Percentiles rank a stretch among this genome's conserved stretches.
Evolutionary conservation across 805 yeast genomes (phyloP).

Genomic region (Alloascoidea africana): DNA sequence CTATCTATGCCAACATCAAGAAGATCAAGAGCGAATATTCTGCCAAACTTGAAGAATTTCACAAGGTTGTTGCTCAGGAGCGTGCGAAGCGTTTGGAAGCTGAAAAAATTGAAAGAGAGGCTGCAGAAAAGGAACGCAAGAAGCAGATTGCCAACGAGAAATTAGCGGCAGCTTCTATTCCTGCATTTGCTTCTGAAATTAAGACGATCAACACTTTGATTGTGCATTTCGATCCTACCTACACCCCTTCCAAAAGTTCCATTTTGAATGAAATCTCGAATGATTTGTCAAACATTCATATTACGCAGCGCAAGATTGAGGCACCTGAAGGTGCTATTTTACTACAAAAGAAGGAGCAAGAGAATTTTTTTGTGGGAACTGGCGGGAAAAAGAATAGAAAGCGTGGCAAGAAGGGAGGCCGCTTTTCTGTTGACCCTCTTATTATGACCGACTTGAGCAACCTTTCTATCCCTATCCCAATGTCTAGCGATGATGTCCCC

Average conservation of each 20-base stretch:
- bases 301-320: conserved; percentile 25
- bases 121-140: conserved; percentile 30
- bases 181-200: conserved; percentile 78
- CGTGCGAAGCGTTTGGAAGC: conserved; percentile 53
- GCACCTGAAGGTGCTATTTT: conserved; percentile 51
- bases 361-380: conserved; percentile 39
- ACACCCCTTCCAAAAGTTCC: conserved; percentile 35
- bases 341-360: conserved; percentile 46
- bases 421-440: conserved; percentile 13
- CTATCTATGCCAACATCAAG: conserved; percentile 48
- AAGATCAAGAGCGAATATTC: conserved; percentile 61
- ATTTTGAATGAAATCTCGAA: not conserved
- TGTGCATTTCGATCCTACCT: conserved; percentile 62
- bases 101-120: conserved; percentile 45
- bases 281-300: not conserved
- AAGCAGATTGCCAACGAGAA: conserved; percentile 55
- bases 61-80: conserved; percentile 52
- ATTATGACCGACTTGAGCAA: conserved; percentile 64
- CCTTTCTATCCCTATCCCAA: conserved; percentile 67
- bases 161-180: conserved; percentile 52
- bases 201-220: conserved; percentile 60
- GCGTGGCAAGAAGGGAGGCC: conserved; percentile 28
- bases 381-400: conserved; percentile 34
- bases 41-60: conserved; percentile 58
- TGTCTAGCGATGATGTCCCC: conserved; percentile 55